These are phyloP conservation scores for Volvox africanus DNA, from an alignment of 139 green algal genomes.

Conservation along the genomic window DNA sequence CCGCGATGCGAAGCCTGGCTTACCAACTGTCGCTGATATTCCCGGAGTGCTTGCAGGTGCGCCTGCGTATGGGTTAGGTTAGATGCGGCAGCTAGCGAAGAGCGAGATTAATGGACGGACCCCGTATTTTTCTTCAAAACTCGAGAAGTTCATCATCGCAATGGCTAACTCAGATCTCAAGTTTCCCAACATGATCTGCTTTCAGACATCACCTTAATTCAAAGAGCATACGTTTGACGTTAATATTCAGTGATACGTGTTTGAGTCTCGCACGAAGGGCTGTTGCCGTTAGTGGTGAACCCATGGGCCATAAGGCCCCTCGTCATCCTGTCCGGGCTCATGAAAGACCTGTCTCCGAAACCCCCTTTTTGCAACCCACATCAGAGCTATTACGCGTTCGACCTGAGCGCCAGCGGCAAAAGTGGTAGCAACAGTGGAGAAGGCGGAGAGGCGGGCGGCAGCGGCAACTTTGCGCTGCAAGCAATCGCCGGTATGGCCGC, in stretches of 20 bases:
- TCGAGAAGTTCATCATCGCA: no score
- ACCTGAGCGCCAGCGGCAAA: background rate
- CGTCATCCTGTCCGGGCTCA: background rate
- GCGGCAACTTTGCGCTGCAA: background rate
- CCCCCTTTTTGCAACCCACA: background rate
- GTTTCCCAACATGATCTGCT: no score
- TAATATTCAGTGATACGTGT: no score
- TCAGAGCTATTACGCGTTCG: slow-evolving; percentile 28
- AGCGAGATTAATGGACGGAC: background rate
- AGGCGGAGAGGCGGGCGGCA: background rate
- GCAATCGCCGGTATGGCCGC: background rate
- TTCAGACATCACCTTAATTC: no score
- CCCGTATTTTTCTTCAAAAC: no score
- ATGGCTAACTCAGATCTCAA: no score
- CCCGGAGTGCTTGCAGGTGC: slow-evolving; percentile 31
- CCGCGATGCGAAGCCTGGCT: background rate
- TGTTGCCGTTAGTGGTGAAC: no score
- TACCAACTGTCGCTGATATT: slow-evolving; percentile 18
- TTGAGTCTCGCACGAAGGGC: no score
- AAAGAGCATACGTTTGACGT: no score
- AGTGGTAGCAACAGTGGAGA: background rate
- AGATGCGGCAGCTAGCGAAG: background rate
- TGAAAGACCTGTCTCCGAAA: background rate
- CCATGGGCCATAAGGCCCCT: background rate
- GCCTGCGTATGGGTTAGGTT: background rate